Percentiles rank a stretch among this genome's conserved stretches.
phyloP scores from a whole-genome alignment of 2,329 filamentous ascomycete genomes.

The Fusarium irregulare region DNA sequence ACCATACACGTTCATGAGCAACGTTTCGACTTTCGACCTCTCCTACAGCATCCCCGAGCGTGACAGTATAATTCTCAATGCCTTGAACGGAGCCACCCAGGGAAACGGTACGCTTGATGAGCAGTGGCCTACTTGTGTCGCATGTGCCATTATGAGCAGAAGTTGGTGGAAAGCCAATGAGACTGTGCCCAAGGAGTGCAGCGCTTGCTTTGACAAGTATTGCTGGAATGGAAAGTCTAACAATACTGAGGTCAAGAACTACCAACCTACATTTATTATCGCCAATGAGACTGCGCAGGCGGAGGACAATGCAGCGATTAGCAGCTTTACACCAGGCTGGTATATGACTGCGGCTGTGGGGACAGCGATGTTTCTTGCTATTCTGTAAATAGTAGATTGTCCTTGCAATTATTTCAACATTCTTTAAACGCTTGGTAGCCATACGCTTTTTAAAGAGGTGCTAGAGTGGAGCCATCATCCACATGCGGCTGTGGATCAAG shows the following conservation, averaged over 20 bases:
- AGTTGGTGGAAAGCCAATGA: slow-evolving; percentile 78
- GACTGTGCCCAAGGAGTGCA: slow-evolving; percentile 76
- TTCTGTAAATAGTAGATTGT: background rate
- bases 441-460: background rate
- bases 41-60: slow-evolving; percentile 73
- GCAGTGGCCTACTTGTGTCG: slow-evolving; percentile 85
- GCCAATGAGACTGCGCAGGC: slow-evolving; percentile 33
- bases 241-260: slow-evolving; percentile 49
- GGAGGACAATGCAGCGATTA: slow-evolving; percentile 1
- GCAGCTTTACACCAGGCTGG: background rate
- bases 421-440: background rate
- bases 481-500: background rate
- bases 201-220: slow-evolving; percentile 80
- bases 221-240: slow-evolving; percentile 87
- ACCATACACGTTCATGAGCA: slow-evolving; percentile 80
- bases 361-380: background rate
- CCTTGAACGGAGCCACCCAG: slow-evolving; percentile 84
- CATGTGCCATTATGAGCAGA: slow-evolving; percentile 86
- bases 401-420: background rate
- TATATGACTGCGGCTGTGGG: slow-evolving; percentile 7
- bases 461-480: background rate
- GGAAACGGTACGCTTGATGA: slow-evolving; percentile 80
- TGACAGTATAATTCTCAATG: slow-evolving; percentile 86
- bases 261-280: slow-evolving; percentile 46
- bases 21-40: slow-evolving; percentile 81